These are phyloP conservation scores for Erythrophleum fordii DNA, from an alignment of 306 rosid species.

Conservation along the genomic window DNA sequence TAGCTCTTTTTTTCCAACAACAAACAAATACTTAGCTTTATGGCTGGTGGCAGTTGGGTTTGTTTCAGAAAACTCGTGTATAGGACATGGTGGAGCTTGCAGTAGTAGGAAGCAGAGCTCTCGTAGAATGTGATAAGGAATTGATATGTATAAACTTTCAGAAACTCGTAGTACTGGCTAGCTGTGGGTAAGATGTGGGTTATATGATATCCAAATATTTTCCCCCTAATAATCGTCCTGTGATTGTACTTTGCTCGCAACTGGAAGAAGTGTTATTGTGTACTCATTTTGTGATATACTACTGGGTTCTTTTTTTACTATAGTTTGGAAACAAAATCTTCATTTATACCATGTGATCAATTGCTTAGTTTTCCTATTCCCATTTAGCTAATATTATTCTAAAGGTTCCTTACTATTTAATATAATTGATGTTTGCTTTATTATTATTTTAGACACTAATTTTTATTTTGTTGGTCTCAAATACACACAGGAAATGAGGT, in stretches of 20 bases:
- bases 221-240: background rate
- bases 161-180: too few species aligned
- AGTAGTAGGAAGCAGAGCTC: too few species aligned
- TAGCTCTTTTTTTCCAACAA: too few species aligned
- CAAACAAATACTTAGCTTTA: too few species aligned
- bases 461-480: conserved; percentile 14
- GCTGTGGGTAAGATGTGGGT: too few species aligned
- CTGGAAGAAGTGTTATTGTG: background rate
- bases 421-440: background rate
- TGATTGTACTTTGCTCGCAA: background rate
- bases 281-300: background rate
- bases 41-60: too few species aligned
- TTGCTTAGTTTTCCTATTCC: background rate
- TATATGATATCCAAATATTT: background rate
- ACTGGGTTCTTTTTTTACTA: background rate
- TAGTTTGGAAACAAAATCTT: background rate
- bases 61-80: too few species aligned
- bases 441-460: conserved; percentile 27
- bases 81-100: too few species aligned
- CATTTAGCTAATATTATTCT: background rate
- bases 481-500: conserved; percentile 90
- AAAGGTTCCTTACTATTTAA: background rate
- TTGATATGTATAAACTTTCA: too few species aligned
- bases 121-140: too few species aligned
- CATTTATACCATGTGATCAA: background rate